These are phyloP conservation scores for Leucaena leucocephala DNA, from an alignment of 306 rosid genomes.

Conservation along the genomic window DNA sequence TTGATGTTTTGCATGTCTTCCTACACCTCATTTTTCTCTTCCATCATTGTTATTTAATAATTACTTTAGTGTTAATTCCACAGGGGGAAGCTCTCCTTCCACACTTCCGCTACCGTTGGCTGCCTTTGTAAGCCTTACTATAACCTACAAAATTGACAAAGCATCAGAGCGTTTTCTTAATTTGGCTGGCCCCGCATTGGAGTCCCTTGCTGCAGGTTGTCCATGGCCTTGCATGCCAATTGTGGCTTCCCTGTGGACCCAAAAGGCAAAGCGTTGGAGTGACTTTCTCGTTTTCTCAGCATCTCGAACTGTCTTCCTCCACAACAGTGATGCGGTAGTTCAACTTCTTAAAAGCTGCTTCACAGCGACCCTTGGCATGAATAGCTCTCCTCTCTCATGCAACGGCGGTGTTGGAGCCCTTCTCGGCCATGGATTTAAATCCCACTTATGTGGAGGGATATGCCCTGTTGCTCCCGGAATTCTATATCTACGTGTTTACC, in stretches of 20 bases:
- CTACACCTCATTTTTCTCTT: conserved; percentile 28
- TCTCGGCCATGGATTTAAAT: conserved; percentile 90
- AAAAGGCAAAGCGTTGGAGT: conserved; percentile 91
- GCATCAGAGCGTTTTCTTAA: conserved; percentile 80
- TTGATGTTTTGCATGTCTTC: conserved; percentile 13
- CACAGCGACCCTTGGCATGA: conserved; percentile 80
- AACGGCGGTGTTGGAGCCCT: conserved; percentile 87
- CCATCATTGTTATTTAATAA: conserved; percentile 22
- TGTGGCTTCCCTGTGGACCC: conserved; percentile 98
- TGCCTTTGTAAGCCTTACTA: conserved; percentile 93
- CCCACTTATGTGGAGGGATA: conserved; percentile 74
- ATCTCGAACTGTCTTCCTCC: conserved; percentile 92
- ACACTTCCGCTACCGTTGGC: conserved; percentile 97
- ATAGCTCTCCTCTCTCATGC: conserved; percentile 59
- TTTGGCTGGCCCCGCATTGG: conserved; percentile 93
- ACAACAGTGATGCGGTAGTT: conserved; percentile 70
- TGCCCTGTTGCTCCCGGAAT: conserved; percentile 94
- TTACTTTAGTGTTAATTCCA: conserved; percentile 27
- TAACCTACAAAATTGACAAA: conserved; percentile 90
- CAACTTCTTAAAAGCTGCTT: conserved; percentile 94
- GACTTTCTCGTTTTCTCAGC: conserved; percentile 92
- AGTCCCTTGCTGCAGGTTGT: conserved; percentile 91
- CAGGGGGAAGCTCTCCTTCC: conserved; percentile 89
- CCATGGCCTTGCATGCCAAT: conserved; percentile 99
- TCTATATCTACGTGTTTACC: conserved; percentile 76